Evolutionary conservation across 306 rosid species (phyloP), one percentile per base, ranked within the genome.

Genomic region (Glycine tomentella): DNA sequence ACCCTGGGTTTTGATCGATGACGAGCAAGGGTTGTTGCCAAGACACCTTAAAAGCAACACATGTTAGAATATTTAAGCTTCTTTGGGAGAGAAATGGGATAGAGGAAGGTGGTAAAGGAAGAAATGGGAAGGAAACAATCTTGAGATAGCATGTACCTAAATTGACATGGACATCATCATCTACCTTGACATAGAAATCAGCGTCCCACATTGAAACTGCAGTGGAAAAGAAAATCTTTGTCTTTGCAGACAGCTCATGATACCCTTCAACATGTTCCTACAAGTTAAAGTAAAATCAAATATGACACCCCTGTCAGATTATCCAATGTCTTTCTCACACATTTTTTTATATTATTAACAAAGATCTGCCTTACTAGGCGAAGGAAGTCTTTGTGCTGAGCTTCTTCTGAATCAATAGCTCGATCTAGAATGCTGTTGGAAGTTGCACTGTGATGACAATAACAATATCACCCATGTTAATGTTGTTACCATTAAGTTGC

Each of bases 141-240:
- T 20, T 40, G 51, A 64, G 79, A 77, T 57, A 45, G 20, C 11
- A 20, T 84, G 7, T 87, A 93, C 99, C 99, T 85, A 96, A 87
- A 90, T 96, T 96, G 86, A 96, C 98, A 83, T 96, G 99, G 79
- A 96, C 99, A 82, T 96, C 99, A 56, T 96, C 99, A 71, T 96
- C 99, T 75, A 96, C 94, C 87, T 96, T 96, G 74, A 96, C 92
- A 82, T 96, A 93, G 87, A 96, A 96, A 81, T 96, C 97, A 77
- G 99, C 97, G 84, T 96, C 98, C 97, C 97, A 96, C 62, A 49
- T 82, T 62, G 93, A 86, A 83, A 96, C 92, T 10, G 99, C 99
- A 3, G 97, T 92, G 50, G 99, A 83, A 83, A 96, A 96, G 93
- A 93, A 95, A 69, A 8, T 88, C 86, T 93, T 93, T 70, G 99